Base-by-base conservation (phyloP, 2,329 filamentous ascomycete genomes). In the Diaporthe vexans region DNA sequence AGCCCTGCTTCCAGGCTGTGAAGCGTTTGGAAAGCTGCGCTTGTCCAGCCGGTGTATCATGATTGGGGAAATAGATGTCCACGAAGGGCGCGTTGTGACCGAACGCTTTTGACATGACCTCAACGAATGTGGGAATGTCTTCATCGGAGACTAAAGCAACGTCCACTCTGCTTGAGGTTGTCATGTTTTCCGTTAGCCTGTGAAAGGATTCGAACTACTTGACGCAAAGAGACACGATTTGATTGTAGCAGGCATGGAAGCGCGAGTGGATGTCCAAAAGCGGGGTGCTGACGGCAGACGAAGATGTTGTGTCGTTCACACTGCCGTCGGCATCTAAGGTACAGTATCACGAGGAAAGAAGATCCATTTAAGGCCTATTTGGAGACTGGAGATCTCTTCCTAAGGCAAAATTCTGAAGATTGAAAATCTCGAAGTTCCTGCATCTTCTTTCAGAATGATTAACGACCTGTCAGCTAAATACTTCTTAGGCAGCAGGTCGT, bases 21-120 rank as follows among this genome's bases (percentile, higher is more conserved):
- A 67, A 7, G 61, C 61, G 61, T 11, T 51, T 67, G 11, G 19
- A 51, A 19, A 29, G 43, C 43, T 37, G 43, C 3, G 26, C 43
- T 19, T 24, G 29, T 3, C 61, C 61, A 29, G 43, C 9, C 7
- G 43, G 61, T 19, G 61, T 67, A 24, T 67, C 61, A 24, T 67
- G 61, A 29, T 51, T 51, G 10, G 61, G 61, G 9, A 67, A 67
- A 29, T 67, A 67, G 21, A 37, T 35, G 17, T 67, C 61, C 11
- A 67, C 21, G 10, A 67, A 67, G 2, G 61, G 61, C 5, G 61
- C 61, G 4, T 51, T 29, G 61, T 67, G 61, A 21, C 61, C 61
- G 46, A 67, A 67, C 11, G 61, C 43, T 24, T 67, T 43, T 2
- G 61, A 67, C 9, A 67, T 4, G 43, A 24, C 26, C 19, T 67